Conservation (phyloP, 164 flowering plant genomes). For the Berberis vulgaris region DNA sequence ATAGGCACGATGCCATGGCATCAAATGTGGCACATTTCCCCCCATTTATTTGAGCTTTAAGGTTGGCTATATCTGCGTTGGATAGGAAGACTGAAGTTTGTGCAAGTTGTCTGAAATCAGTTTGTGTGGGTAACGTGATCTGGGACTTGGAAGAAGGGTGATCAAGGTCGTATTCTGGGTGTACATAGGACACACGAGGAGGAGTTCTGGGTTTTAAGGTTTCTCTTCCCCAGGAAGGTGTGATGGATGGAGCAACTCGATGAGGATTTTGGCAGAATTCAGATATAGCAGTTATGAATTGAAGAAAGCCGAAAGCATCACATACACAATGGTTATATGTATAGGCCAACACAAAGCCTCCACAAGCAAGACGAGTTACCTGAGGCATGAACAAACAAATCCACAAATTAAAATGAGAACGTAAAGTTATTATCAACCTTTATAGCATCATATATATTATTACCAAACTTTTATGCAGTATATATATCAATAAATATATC, state of each 20-base stretch:
- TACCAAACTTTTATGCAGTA: too few relatives aligned
- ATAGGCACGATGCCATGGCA: too few relatives aligned
- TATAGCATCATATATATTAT: too few relatives aligned
- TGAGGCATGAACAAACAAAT: not conserved
- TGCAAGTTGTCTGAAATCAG: slow-evolving; percentile 11
- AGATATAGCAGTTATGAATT: slow-evolving; percentile 11
- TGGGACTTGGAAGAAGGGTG: not conserved
- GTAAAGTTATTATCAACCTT: too few relatives aligned
- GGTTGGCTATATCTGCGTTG: not conserved
- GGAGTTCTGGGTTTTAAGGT: slow-evolving; percentile 12
- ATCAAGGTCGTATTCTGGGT: not conserved
- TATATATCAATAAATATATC: too few relatives aligned
- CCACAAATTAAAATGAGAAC: too few relatives aligned
- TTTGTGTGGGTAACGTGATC: not conserved
- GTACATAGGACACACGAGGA: not conserved
- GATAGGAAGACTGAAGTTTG: not conserved
- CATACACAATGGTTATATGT: slow-evolving; percentile 15
- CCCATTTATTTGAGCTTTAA: not conserved
- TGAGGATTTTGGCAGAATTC: slow-evolving; percentile 10
- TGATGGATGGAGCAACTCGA: not conserved
- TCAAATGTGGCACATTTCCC: too few relatives aligned
- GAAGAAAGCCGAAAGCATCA: slow-evolving; percentile 11
- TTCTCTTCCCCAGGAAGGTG: not conserved
- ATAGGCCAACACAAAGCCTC: too few relatives aligned
- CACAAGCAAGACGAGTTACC: slow-evolving; percentile 5